Base-by-base conservation (phyloP, 2,329 filamentous ascomycete genomes). In the Neonectria faginata region DNA sequence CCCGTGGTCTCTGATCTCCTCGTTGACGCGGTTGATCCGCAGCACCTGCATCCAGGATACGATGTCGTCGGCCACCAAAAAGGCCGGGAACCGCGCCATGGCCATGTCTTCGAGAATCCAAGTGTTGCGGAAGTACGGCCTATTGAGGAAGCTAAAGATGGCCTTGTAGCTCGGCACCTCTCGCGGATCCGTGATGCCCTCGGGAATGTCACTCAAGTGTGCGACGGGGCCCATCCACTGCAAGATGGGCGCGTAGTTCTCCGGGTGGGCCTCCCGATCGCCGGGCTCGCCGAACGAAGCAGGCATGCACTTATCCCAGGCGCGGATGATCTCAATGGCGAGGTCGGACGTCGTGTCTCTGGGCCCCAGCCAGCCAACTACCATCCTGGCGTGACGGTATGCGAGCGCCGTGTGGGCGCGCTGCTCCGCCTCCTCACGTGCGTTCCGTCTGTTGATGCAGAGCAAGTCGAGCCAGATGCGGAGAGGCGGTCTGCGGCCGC, bases 41-140 rank as follows among this genome's bases (percentile, higher is more conserved):
- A 71, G 47, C 25, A 71, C 67, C 60, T 71, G 70, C 70, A 71
- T 71, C 70, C 70, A 71, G 20, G 67, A 69, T n/a, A 71, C 69
- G 8, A 71, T 71, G 0, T 69, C 70, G 18, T 71, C 70, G 5
- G 61, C 70, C 6, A 71, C 55, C 61, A 71, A 64, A 6, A 71
- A 71, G 2, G 70, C 64, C 2, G 70, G 70, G 33, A 71, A 71
- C 5, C 53, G 58, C 4, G 70, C 70, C 60, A 67, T 67, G 10
- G 70, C 66, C 5, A 71, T 71, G 36, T 71, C 70, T 10, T 71
- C 70, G 4, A 71, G 70, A 1, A 71, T 72, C 70, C 70, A 71
- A 5, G 69, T 62, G 20, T 71, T 71, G 2, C 70, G 61, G 14
- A 71, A 72, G 60, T 71, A 71, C 1, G 69, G 69, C 9, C 70